Conservation (phyloP, 139 green algal species). For the Chlorella sp. region DNA sequence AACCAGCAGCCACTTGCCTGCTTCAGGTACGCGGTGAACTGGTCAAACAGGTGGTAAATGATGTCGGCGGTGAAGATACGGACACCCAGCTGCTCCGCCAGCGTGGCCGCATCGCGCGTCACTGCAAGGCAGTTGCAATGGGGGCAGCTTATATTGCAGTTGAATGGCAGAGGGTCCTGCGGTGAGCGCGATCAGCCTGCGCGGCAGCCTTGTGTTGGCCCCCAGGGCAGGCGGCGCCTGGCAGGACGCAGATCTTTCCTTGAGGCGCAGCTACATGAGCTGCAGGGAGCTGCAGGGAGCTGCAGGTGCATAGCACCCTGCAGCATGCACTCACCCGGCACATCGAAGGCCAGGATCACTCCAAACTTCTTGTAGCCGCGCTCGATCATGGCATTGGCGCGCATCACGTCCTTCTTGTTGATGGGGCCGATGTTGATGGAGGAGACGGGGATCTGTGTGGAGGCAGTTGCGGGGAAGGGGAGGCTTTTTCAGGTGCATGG, state of each 20-base stretch:
- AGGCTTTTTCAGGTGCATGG: too few relatives aligned
- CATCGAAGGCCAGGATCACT: slow-evolving; percentile 97
- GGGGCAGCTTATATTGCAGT: too few relatives aligned
- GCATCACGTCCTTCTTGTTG: slow-evolving; percentile 94
- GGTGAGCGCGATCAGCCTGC: too few relatives aligned
- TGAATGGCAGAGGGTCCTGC: too few relatives aligned
- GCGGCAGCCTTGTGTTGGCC: not conserved
- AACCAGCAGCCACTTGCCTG: slow-evolving; percentile 32
- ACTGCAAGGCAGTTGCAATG: slow-evolving; percentile 42
- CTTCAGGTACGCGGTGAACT: slow-evolving; percentile 89
- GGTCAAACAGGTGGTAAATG: slow-evolving; percentile 99
- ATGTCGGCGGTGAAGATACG: slow-evolving; percentile 98
- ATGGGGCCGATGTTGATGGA: slow-evolving; percentile 96
- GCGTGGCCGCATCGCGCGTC: slow-evolving; percentile 77
- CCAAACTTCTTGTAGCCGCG: slow-evolving; percentile 87
- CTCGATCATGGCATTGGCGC: slow-evolving; percentile 97
- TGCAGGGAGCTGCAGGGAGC: too few relatives aligned
- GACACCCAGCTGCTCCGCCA: slow-evolving; percentile 88
- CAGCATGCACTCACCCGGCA: slow-evolving; percentile 50
- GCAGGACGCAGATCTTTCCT: too few relatives aligned
- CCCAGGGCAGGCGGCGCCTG: too few relatives aligned
- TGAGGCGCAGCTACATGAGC: too few relatives aligned
- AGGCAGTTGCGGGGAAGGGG: not conserved
- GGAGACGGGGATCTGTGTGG: slow-evolving; percentile 80
- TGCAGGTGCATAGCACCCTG: not conserved